phyloP scores from a whole-genome alignment of 2,329 filamentous ascomycete species.

The Talaromyces sp. region DNA sequence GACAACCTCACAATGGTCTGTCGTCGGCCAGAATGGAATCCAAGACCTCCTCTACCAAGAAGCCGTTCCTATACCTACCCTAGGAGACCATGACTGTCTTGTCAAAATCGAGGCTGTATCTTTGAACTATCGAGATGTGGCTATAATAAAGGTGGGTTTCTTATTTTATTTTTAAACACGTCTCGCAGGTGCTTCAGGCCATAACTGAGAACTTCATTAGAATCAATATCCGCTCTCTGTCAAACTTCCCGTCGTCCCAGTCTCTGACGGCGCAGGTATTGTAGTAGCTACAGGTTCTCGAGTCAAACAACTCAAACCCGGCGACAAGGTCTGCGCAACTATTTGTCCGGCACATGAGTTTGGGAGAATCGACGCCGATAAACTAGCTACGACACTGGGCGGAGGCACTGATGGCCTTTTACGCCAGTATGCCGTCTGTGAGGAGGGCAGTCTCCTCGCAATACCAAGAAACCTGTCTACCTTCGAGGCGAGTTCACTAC shows the following conservation, averaged over 20 bases:
- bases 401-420: conserved; percentile 30
- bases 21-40: neutral
- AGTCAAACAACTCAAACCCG: neutral
- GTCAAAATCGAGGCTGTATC: neutral
- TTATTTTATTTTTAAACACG: neutral
- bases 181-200: neutral
- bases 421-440: conserved; percentile 62
- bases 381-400: neutral
- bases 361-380: neutral
- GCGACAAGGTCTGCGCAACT: neutral
- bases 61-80: neutral
- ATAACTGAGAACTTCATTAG: neutral
- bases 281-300: neutral
- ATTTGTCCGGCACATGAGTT: neutral
- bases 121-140: neutral
- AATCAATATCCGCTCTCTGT: neutral
- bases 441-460: conserved; percentile 61
- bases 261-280: neutral
- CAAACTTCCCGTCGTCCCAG: neutral
- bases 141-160: neutral
- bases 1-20: neutral
- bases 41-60: neutral
- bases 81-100: neutral
- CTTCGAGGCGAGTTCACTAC: conserved; percentile 52
- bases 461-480: conserved; percentile 53